Base-by-base conservation (phyloP, 164 flowering plant genomes). In the Kingdonia uniflora region DNA sequence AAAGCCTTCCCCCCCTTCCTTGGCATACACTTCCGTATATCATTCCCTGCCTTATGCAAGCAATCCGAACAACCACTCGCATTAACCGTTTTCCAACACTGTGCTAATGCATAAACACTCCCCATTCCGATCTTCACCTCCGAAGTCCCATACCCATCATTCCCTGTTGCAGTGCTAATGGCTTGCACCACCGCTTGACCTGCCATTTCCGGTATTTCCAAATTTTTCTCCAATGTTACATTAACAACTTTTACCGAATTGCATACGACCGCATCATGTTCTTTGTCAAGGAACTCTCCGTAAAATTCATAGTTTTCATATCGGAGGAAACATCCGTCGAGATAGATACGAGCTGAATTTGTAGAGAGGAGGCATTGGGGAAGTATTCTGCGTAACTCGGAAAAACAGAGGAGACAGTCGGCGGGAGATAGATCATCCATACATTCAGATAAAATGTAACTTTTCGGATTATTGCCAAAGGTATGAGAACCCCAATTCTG, bases 341-440 rank as follows among this genome's bases (percentile, higher is more conserved):
- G 67, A 59, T 40, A 79, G 25, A 83, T 57, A 24, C 71, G 61
- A n/a, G 65, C 86, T 19, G 73, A 53, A 42, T 55, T 6, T 17
- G 76, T 37, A 8, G 91, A 29, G 8, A 29, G 91, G 26, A 82
- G 70, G 72, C 95, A 87, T 38, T 75, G 64, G 2, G 90, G 91
- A 52, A 85, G 60, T 42, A 29, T 61, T 19, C 82, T 76, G 6
- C 86, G 78, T 44, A 68, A 35, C 38, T 77, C 72, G 16, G 86
- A 76, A 63, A 49, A 83, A 73, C 96, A 87, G 42, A 75, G 79
- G 48, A 76, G 77, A 68, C 96, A 87, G 20, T 82, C 91, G 6
- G 72, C 70, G 19, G 38, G 67, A 4, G 86, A 66, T 43, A 85
- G 81, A 60, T 85, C 88, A 1, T 51, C 41, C 61, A 65, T 67